These are phyloP conservation scores for Porcisia deanei DNA, from an alignment of 208 protist species.

Conservation along the genomic window DNA sequence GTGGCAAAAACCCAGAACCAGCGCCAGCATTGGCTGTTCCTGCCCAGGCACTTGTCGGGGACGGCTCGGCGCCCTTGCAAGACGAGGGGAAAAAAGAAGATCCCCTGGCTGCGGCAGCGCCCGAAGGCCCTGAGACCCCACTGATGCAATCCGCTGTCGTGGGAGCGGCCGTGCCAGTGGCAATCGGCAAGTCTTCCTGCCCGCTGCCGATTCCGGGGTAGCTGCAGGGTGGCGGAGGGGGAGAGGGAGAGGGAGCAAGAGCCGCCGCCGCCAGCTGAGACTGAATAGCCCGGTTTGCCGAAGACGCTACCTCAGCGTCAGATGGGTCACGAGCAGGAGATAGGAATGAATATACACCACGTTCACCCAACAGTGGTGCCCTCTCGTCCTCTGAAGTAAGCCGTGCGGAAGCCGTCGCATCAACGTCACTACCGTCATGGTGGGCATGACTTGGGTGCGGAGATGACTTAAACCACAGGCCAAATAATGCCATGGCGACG, in stretches of 20 bases:
- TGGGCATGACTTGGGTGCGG: background rate
- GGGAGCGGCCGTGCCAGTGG: background rate
- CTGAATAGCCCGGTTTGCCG: background rate
- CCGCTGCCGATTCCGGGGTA: background rate
- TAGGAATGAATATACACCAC: background rate
- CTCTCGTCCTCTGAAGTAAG: background rate
- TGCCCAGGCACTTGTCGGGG: background rate
- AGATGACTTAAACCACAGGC: slow-evolving; percentile 25
- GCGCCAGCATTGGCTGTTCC: background rate
- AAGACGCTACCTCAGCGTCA: background rate
- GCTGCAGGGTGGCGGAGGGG: background rate
- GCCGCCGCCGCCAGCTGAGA: background rate
- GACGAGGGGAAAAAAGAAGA: background rate
- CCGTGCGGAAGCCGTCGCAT: background rate
- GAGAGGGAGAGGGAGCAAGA: background rate
- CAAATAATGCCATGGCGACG: slow-evolving; percentile 11
- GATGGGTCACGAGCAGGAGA: background rate
- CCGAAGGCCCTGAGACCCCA: background rate
- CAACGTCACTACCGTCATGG: slow-evolving; percentile 2
- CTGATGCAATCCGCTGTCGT: background rate
- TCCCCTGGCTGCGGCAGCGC: background rate
- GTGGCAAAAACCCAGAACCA: slow-evolving; percentile 3
- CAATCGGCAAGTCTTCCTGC: background rate
- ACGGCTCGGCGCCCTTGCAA: background rate
- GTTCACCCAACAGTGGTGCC: background rate